phyloP scores from a whole-genome alignment of 495 filamentous ascomycete species.

The Tuber magnatum region DNA sequence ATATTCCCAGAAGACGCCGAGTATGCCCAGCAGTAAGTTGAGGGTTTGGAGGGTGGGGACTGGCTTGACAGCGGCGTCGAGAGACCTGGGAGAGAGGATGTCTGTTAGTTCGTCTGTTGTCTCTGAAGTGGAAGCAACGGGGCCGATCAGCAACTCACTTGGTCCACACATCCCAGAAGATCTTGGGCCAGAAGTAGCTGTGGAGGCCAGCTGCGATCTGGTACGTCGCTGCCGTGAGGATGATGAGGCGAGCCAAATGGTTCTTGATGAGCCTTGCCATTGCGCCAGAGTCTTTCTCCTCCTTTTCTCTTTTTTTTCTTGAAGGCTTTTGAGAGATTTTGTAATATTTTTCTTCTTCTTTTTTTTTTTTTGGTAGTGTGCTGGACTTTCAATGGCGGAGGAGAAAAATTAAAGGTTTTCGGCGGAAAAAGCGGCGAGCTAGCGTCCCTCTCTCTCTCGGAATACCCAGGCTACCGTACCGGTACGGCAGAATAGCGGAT shows the following conservation, averaged over 20 bases:
- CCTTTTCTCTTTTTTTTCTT: constrained; percentile 7
- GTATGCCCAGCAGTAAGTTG: constrained; percentile 83
- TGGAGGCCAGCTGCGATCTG: constrained; percentile 78
- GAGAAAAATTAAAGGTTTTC: background rate
- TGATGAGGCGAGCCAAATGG: constrained; percentile 91
- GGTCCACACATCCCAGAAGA: constrained; percentile 96
- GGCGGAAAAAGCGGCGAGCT: background rate
- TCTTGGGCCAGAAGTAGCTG: constrained; percentile 97
- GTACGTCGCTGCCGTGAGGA: constrained; percentile 75
- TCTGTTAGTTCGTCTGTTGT: constrained; percentile 17
- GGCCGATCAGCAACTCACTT: constrained; percentile 44
- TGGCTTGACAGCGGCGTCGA: constrained; percentile 78
- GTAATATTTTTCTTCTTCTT: constrained; percentile 7
- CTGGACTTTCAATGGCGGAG: background rate
- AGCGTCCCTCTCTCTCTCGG: background rate
- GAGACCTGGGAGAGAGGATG: constrained; percentile 46
- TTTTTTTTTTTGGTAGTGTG: background rate
- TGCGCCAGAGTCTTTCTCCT: constrained; percentile 35
- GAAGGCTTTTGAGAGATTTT: background rate
- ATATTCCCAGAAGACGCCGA: constrained; percentile 85
- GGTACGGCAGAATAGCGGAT: background rate
- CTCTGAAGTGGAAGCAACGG: background rate
- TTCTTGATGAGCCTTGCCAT: constrained; percentile 99
- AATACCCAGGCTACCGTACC: background rate
- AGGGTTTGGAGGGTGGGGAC: constrained; percentile 85